A percentile compares a stretch with the other conserved stretches of the same genome.
phyloP scores from a whole-genome alignment of 2,329 filamentous ascomycete species.

The Diaporthe amygdali region DNA sequence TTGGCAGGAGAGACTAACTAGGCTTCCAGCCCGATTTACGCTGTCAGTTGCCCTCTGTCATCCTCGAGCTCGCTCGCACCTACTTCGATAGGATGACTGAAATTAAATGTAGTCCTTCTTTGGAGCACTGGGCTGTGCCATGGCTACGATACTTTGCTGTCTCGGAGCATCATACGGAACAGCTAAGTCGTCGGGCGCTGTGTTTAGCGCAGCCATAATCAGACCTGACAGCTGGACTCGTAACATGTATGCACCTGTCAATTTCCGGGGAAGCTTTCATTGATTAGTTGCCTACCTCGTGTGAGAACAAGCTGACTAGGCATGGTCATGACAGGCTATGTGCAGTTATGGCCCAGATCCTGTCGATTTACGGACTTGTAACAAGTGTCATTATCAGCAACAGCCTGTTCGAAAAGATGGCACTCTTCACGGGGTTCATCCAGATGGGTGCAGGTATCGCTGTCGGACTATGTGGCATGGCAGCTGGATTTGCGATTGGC shows the following conservation, averaged over 20 bases:
- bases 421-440: conserved; percentile 83
- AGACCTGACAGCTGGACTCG: conserved; percentile 69
- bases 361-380: conserved; percentile 95
- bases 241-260: not conserved
- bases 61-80: not conserved
- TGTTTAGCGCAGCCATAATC: conserved; percentile 96
- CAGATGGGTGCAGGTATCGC: conserved; percentile 83
- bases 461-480: conserved; percentile 82
- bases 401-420: conserved; percentile 69
- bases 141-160: conserved; percentile 56
- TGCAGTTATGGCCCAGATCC: conserved; percentile 99
- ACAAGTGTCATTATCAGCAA: conserved; percentile 87
- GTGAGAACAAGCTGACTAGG: not conserved
- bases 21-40: not conserved
- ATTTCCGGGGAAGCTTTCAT: not conserved
- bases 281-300: not conserved
- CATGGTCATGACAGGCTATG: not conserved
- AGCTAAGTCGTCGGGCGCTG: conserved; percentile 98
- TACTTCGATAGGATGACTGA: not conserved
- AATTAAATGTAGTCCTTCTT: conserved; percentile 73
- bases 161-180: conserved; percentile 93
- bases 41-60: not conserved
- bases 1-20: not conserved
- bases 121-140: conserved; percentile 93
- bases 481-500: conserved; percentile 84